These are phyloP conservation scores for Fusarium xyrophilum DNA, from an alignment of 2,329 filamentous ascomycete genomes.

Conservation along the genomic window DNA sequence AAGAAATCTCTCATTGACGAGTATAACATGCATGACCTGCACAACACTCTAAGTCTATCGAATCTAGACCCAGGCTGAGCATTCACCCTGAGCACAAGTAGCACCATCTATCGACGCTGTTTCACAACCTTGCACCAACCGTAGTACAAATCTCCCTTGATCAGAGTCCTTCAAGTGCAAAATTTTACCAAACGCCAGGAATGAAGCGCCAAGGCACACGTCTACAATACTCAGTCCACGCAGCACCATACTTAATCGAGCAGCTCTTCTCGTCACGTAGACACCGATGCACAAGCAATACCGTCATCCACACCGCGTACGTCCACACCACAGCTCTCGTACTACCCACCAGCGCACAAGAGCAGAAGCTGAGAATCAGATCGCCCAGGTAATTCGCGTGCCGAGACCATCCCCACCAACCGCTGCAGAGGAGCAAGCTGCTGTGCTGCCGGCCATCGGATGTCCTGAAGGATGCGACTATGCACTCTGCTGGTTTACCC, in stretches of 20 bases:
- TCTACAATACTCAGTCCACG: constrained; percentile 53
- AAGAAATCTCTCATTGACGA: rapidly evolving
- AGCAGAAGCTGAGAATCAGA: constrained; percentile 45
- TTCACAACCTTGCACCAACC: not conserved
- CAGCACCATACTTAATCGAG: constrained; percentile 52
- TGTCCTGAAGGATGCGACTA: constrained; percentile 50
- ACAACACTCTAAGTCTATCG: not conserved
- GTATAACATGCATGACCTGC: not conserved
- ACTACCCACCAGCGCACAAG: constrained; percentile 52
- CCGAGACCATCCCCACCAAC: constrained; percentile 44
- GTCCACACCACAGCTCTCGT: constrained; percentile 51
- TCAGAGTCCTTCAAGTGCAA: rapidly evolving
- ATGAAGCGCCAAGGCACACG: constrained; percentile 52
- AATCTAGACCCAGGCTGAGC: not conserved
- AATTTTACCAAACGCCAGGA: constrained; percentile 42
- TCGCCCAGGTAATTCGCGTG: constrained; percentile 44
- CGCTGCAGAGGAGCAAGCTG: constrained; percentile 40
- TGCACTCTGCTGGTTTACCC: constrained; percentile 50
- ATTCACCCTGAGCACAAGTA: not conserved
- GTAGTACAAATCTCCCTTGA: no score
- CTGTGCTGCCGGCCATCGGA: constrained; percentile 51
- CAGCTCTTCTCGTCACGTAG: constrained; percentile 55
- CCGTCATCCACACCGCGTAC: constrained; percentile 54
- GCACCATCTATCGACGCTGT: not conserved
- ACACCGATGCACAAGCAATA: constrained; percentile 54